phyloP scores from a whole-genome alignment of 2,329 filamentous ascomycete genomes.

The Microdochium bolleyi region DNA sequence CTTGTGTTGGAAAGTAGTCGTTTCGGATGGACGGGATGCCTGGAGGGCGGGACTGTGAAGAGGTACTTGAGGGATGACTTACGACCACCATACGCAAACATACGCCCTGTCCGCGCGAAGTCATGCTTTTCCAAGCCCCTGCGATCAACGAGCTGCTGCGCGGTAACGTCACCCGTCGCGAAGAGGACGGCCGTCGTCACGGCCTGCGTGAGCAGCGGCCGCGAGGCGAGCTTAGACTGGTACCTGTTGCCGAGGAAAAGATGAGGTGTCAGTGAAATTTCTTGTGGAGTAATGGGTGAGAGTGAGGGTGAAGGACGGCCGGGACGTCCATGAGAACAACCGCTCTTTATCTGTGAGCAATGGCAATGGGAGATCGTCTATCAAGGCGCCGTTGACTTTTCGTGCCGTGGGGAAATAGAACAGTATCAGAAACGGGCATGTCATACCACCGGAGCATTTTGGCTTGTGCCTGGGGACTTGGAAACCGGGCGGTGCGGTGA shows the following conservation, averaged over 20 bases:
- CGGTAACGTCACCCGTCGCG: slow-evolving; percentile 81
- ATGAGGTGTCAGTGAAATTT: too few relatives aligned
- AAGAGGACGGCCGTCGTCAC: slow-evolving; percentile 89
- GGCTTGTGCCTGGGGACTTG: neutral
- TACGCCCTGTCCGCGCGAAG: slow-evolving; percentile 61
- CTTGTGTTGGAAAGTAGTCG: too few relatives aligned
- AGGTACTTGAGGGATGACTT: slow-evolving; percentile 26
- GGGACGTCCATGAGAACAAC: too few relatives aligned
- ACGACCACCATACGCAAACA: slow-evolving; percentile 75
- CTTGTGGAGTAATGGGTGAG: too few relatives aligned
- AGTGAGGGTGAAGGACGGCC: too few relatives aligned
- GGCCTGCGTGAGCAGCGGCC: slow-evolving; percentile 83
- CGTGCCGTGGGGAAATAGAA: too few relatives aligned
- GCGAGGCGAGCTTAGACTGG: slow-evolving; percentile 69
- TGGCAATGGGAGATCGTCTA: too few relatives aligned
- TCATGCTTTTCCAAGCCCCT: slow-evolving; percentile 73
- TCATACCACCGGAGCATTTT: neutral
- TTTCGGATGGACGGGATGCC: too few relatives aligned
- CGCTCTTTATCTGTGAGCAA: too few relatives aligned
- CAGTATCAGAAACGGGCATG: too few relatives aligned
- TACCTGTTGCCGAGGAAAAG: slow-evolving; percentile 51
- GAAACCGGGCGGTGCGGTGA: neutral
- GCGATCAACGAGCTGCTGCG: slow-evolving; percentile 85
- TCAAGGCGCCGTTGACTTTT: too few relatives aligned
- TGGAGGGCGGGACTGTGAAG: too few relatives aligned